Conservation (phyloP, 2,329 filamentous ascomycete genomes). For the Apiospora arundinis region DNA sequence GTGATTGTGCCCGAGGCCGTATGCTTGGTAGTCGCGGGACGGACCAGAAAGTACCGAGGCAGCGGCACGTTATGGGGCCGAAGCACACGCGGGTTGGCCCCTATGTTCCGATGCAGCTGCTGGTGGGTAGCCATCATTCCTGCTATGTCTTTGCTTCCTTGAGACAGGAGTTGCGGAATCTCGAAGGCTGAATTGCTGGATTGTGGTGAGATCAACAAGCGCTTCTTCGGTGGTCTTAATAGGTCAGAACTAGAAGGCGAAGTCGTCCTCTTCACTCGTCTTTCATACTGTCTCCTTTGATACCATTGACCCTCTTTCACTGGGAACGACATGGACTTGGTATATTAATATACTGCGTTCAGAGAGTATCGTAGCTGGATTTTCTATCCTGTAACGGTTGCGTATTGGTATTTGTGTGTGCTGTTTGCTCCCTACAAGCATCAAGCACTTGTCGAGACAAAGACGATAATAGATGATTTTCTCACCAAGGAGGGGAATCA, state of each 20-base stretch:
- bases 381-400: not conserved
- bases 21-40: constrained; percentile 42
- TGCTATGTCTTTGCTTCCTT: not conserved
- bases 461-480: not conserved
- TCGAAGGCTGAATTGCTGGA: not conserved
- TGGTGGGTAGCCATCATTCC: constrained; percentile 15
- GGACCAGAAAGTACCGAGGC: constrained; percentile 52
- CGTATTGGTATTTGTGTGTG: not conserved
- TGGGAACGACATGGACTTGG: not conserved
- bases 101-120: not conserved
- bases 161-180: not conserved
- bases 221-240: not conserved
- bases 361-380: not conserved
- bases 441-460: not conserved
- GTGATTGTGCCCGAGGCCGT: constrained; percentile 35
- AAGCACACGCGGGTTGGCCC: not conserved
- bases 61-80: constrained; percentile 23
- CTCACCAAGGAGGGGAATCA: not conserved
- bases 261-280: not conserved
- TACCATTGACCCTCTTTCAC: too few relatives aligned
- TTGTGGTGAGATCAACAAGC: not conserved
- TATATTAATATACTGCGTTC: not conserved
- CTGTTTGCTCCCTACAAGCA: not conserved
- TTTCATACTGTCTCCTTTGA: not conserved
- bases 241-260: not conserved